Evolutionary conservation across 345 rosid genomes (phyloP), one percentile per base, ranked within the genome.

Genomic region (Noccaea bulbosa): DNA sequence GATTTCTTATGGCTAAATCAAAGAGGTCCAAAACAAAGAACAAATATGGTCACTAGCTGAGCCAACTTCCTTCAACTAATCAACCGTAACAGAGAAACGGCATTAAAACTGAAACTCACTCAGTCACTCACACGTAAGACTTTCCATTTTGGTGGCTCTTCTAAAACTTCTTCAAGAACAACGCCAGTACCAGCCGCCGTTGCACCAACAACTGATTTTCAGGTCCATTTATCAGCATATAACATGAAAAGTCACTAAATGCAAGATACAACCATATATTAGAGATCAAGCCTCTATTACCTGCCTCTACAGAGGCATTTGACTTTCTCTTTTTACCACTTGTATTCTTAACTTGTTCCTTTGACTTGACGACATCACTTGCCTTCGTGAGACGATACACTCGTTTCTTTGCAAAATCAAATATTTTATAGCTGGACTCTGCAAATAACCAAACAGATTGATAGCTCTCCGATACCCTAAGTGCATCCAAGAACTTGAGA

Each of bases 381-480:
- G 88, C 80, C 75, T 83, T 82, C 34, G 33, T 64, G 52, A 89
- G 78, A 39, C 85, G 83, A 76, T 89, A 94, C 46, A 87, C 99
- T 53, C 96, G 86, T 86, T 87, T 89, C 93, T 89, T 94, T 53
- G 98, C 98, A 76, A 82, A 88, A 74, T 94, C 99, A 83, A 94
- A 94, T 70, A 91, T 89, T 83, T 94, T 91, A 79, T 85, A 91
- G 82, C 99, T 91, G 47, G 99, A 82, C 80, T 91, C 98, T 33
- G 99, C 96, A 86, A 94, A 94, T 82, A 94, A 86, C 99, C 98
- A 94, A 70, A 94, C 97, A 69, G 99, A 89, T n/a, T 92, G 86
- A 80, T 86, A 91, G 81, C 96, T 94, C 86, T 94, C 96, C 1
- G 99, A 87, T 58, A 91, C 97, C 76, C 98, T 83, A 32, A 89